Evolutionary conservation across 805 yeast genomes (phyloP).

Genomic region (Pichia ethanolica): DNA sequence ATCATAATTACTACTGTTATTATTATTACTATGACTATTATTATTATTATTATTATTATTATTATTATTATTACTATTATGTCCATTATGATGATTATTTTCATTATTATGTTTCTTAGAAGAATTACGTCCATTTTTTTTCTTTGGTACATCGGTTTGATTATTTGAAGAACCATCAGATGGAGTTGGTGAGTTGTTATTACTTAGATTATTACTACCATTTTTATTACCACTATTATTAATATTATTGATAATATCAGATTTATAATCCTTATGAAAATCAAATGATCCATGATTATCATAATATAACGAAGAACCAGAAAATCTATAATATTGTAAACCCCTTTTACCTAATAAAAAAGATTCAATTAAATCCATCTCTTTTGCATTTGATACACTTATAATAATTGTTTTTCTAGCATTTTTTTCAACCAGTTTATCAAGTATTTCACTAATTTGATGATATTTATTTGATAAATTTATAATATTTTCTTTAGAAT

Average conservation of each 20-base stretch:
- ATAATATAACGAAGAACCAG: constrained; percentile 49
- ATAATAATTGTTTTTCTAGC: constrained; percentile 31
- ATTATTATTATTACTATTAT: not conserved
- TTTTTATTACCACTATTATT: too few relatives aligned
- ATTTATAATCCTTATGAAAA: constrained; percentile 16
- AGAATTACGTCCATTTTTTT: not conserved
- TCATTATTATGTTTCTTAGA: not conserved
- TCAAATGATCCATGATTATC: constrained; percentile 28
- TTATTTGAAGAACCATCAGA: not conserved
- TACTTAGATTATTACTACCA: too few relatives aligned
- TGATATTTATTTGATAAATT: constrained; percentile 54
- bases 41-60: not conserved
- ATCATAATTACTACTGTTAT: not conserved
- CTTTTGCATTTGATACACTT: constrained; percentile 57
- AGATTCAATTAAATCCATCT: constrained; percentile 73
- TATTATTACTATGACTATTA: not conserved
- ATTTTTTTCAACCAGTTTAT: constrained; percentile 24
- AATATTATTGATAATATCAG: not conserved
- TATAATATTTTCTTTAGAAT: constrained; percentile 48
- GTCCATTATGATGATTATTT: not conserved
- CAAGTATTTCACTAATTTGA: constrained; percentile 43
- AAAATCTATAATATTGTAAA: constrained; percentile 56
- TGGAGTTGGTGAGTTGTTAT: not conserved
- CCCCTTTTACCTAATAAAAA: constrained; percentile 60
- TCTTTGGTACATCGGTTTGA: too few relatives aligned